These are phyloP conservation scores for Ustilaginoidea virens DNA, from an alignment of 2,329 filamentous ascomycete genomes.

Conservation along the genomic window DNA sequence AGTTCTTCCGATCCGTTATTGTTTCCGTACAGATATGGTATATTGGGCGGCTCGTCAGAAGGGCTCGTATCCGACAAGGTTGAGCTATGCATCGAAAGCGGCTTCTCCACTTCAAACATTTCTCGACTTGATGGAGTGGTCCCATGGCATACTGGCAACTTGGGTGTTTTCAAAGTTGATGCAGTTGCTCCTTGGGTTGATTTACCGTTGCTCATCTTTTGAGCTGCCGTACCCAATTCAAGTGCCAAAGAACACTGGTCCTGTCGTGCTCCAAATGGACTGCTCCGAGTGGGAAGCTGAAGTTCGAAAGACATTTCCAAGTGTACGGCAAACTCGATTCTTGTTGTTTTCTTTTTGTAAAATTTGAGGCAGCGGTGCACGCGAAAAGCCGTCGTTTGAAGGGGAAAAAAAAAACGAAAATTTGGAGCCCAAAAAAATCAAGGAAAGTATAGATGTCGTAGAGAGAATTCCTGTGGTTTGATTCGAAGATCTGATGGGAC, in stretches of 20 bases:
- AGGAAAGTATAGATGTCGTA: conserved; percentile 30
- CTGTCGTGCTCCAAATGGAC: conserved; percentile 27
- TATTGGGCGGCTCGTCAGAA: no score
- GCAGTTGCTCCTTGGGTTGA: conserved; percentile 6
- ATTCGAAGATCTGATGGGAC: conserved; percentile 4
- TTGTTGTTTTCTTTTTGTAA: background rate
- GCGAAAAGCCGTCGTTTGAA: conserved; percentile 12
- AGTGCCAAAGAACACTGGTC: background rate
- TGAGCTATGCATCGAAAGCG: no score
- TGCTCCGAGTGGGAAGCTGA: conserved; percentile 30
- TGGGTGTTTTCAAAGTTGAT: conserved; percentile 2
- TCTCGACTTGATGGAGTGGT: no score
- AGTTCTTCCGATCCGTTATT: no score
- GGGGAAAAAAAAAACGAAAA: conserved; percentile 15
- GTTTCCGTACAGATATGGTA: no score
- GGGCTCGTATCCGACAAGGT: no score
- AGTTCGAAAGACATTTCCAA: conserved; percentile 27
- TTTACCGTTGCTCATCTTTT: conserved; percentile 20
- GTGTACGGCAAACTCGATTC: conserved; percentile 19
- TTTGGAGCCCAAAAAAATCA: conserved; percentile 13
- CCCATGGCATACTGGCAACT: no score
- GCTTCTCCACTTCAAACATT: no score
- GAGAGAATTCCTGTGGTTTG: conserved; percentile 22
- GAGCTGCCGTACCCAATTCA: conserved; percentile 7
- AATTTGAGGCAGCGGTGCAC: conserved; percentile 7